Evolutionary conservation across 2,329 filamentous ascomycete genomes (phyloP).

Genomic region (Cladosporium sp.): DNA sequence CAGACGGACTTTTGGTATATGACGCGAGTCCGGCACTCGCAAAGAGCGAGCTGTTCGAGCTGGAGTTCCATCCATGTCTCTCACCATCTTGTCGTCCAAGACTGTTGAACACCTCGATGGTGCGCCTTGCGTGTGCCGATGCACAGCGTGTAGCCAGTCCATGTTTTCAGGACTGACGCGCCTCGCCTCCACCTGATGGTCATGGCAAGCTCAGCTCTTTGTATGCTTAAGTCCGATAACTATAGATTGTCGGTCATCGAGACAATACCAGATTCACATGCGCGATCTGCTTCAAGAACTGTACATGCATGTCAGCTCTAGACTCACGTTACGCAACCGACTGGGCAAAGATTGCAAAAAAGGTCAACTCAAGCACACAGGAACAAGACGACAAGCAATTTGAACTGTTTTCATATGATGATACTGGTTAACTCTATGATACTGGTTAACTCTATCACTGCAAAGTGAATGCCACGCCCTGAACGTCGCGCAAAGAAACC

Average conservation of each 20-base stretch:
- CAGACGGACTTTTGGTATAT: neutral
- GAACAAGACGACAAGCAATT: neutral
- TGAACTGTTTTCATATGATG: neutral
- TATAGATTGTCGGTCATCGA: no score
- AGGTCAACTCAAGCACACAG: neutral
- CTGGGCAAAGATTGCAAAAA: no score
- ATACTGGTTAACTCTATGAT: slow-evolving; percentile 1
- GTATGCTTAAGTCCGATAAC: no score
- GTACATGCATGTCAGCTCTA: no score
- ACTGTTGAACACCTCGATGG: neutral
- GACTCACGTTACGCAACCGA: no score
- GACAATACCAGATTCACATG: no score
- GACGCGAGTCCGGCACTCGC: neutral
- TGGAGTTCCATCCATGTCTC: neutral
- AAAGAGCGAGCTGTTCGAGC: neutral
- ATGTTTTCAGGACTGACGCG: no score
- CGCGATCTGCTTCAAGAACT: no score
- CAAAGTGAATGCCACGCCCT: neutral
- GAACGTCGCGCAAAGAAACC: neutral
- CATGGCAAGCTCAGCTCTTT: no score
- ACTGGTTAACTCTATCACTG: neutral
- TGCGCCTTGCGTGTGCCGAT: neutral
- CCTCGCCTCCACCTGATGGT: no score
- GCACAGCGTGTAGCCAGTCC: no score
- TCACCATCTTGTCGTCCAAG: neutral